A percentile compares a stretch with the other conserved stretches of the same genome.
Evolutionary conservation across 108 stramenopile species (phyloP).

Genomic region (Phaeodactylum tricornutum): DNA sequence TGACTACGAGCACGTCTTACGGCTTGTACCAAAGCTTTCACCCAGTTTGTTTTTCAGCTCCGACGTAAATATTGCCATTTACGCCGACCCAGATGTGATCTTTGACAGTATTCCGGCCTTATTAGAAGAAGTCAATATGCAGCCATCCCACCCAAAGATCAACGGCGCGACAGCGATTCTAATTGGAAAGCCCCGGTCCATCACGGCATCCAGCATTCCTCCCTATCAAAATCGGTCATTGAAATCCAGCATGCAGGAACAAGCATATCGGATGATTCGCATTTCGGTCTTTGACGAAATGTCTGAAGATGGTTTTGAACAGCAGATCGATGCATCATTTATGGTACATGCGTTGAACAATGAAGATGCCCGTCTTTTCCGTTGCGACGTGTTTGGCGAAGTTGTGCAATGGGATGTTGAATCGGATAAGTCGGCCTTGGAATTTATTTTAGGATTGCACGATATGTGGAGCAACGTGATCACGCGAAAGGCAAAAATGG

Average conservation of each 20-base stretch:
- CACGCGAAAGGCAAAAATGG: conserved; percentile 10
- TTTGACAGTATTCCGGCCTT: conserved; percentile 38
- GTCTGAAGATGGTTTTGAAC: conserved; percentile 30
- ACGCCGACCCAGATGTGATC: conserved; percentile 46
- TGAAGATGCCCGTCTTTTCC: conserved; percentile 62
- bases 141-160: conserved; percentile 23
- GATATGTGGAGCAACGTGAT: conserved; percentile 75
- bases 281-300: conserved; percentile 51
- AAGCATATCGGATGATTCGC: conserved; percentile 54
- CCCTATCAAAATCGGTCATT: neutral
- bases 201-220: conserved; percentile 5
- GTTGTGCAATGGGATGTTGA: conserved; percentile 58
- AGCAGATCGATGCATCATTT: conserved; percentile 56
- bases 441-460: conserved; percentile 64
- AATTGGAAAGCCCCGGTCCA: conserved; percentile 19
- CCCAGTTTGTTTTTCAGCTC: conserved; percentile 64
- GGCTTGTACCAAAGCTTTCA: conserved; percentile 64
- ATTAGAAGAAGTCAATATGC: conserved; percentile 32
- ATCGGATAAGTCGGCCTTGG: conserved; percentile 44
- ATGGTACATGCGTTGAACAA: conserved; percentile 50
- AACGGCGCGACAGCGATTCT: conserved; percentile 49
- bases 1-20: conserved; percentile 10
- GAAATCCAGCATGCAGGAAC: conserved; percentile 20
- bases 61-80: conserved; percentile 42
- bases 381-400: conserved; percentile 74